Conservation (phyloP, 306 rosid species). For the Echinosophora koreensis region DNA sequence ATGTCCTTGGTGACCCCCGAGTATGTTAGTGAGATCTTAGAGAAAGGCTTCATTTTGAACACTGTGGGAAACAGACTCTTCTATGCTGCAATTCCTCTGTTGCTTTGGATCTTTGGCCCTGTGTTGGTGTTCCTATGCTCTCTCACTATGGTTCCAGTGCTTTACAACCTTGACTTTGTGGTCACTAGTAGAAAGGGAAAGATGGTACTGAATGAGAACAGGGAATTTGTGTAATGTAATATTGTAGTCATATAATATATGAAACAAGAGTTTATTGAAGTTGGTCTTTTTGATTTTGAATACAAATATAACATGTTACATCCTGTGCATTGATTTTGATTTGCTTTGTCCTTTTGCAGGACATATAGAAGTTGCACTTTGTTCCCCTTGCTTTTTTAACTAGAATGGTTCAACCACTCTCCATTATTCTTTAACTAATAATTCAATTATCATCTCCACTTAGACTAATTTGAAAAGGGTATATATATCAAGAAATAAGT, state of each 20-base stretch:
- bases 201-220: slow-evolving; percentile 29
- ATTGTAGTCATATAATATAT: not conserved
- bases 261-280: not conserved
- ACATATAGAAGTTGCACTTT: not conserved
- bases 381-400: not conserved
- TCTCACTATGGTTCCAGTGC: slow-evolving; percentile 74
- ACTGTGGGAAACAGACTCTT: slow-evolving; percentile 86
- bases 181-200: slow-evolving; percentile 46
- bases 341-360: slow-evolving; percentile 13
- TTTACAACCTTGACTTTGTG: slow-evolving; percentile 86
- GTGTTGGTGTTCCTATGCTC: slow-evolving; percentile 82
- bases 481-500: not conserved
- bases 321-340: slow-evolving; percentile 18
- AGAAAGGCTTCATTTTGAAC: slow-evolving; percentile 79
- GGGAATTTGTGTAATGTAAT: slow-evolving; percentile 45
- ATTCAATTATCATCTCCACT: not conserved
- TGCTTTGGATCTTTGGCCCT: slow-evolving; percentile 96
- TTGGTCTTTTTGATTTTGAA: not conserved
- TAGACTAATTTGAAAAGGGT: not conserved
- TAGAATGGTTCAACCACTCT: slow-evolving; percentile 5
- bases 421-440: not conserved
- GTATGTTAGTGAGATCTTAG: slow-evolving; percentile 72
- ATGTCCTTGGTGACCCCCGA: slow-evolving; percentile 59
- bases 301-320: not conserved
- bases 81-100: slow-evolving; percentile 76